These are phyloP conservation scores for Ceratonia siliqua DNA, from an alignment of 306 rosid species.

Conservation along the genomic window DNA sequence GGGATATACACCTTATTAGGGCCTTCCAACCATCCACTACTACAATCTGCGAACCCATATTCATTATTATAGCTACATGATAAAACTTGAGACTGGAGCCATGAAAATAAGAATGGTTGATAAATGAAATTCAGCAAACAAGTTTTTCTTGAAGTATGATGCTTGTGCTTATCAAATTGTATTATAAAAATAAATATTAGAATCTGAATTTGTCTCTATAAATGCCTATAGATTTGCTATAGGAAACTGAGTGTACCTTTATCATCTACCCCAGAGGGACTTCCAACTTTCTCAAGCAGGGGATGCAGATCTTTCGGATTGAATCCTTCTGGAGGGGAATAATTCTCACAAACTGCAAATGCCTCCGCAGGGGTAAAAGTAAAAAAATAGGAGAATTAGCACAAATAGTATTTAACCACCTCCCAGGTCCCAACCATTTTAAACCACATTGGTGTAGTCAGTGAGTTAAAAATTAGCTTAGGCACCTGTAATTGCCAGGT, in stretches of 20 bases:
- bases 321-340: conserved; percentile 88
- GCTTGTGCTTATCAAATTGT: not conserved
- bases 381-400: conserved; percentile 30
- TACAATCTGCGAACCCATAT: conserved; percentile 63
- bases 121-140: conserved; percentile 12
- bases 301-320: conserved; percentile 75
- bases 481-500: not conserved
- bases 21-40: conserved; percentile 90
- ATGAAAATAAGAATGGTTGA: not conserved
- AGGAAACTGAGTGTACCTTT: conserved; percentile 53
- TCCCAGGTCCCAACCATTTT: not conserved
- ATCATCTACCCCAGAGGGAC: conserved; percentile 85
- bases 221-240: not conserved
- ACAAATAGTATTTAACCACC: conserved; percentile 1
- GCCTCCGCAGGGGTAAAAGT: conserved; percentile 62
- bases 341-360: conserved; percentile 90
- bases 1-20: conserved; percentile 91
- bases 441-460: not conserved
- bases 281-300: conserved; percentile 89
- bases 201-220: not conserved
- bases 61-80: conserved; percentile 11
- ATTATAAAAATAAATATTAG: not conserved
- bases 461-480: conserved; percentile 9
- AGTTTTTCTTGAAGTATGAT: not conserved
- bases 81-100: conserved; percentile 5